A percentile compares a stretch with the other conserved stretches of the same genome.
These are phyloP conservation scores for Clarkia xantiana DNA, from an alignment of 345 rosid genomes.

Conservation along the genomic window DNA sequence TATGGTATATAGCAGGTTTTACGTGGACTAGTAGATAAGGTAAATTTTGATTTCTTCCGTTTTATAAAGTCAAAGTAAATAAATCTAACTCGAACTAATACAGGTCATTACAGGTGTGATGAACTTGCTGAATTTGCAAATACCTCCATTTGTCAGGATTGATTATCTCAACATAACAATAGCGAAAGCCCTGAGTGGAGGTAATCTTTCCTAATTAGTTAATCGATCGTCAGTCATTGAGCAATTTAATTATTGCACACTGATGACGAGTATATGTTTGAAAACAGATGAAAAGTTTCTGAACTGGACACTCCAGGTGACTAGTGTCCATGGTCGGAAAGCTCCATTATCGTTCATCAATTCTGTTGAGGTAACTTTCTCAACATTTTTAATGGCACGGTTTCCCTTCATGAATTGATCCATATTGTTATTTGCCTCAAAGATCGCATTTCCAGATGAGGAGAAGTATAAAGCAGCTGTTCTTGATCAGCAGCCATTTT, in stretches of 20 bases:
- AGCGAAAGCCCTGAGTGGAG: constrained; percentile 48
- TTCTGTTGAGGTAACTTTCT: constrained; percentile 50
- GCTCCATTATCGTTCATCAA: constrained; percentile 68
- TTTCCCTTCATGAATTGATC: not conserved
- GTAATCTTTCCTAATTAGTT: constrained; percentile 12
- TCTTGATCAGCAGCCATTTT: constrained; percentile 58
- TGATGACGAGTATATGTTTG: constrained; percentile 6
- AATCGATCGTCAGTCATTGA: no score
- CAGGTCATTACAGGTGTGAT: constrained; percentile 84
- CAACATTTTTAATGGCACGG: not conserved
- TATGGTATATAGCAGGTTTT: constrained; percentile 35
- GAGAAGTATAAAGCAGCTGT: constrained; percentile 61
- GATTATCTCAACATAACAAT: constrained; percentile 61
- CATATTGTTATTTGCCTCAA: constrained; percentile 5
- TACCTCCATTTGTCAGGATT: constrained; percentile 69
- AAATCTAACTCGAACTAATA: constrained; percentile 19
- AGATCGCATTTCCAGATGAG: constrained; percentile 68
- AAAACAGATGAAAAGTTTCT: constrained; percentile 50
- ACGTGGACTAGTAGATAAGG: constrained; percentile 89
- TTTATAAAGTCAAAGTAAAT: not conserved
- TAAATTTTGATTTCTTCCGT: constrained; percentile 10
- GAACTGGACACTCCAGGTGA: constrained; percentile 75
- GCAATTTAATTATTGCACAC: not conserved
- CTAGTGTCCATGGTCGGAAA: constrained; percentile 57
- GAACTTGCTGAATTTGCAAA: constrained; percentile 47